Percentiles rank a stretch among this genome's conserved stretches.
Conservation (phyloP, 805 yeast species). For the Candida krabiensis region DNA sequence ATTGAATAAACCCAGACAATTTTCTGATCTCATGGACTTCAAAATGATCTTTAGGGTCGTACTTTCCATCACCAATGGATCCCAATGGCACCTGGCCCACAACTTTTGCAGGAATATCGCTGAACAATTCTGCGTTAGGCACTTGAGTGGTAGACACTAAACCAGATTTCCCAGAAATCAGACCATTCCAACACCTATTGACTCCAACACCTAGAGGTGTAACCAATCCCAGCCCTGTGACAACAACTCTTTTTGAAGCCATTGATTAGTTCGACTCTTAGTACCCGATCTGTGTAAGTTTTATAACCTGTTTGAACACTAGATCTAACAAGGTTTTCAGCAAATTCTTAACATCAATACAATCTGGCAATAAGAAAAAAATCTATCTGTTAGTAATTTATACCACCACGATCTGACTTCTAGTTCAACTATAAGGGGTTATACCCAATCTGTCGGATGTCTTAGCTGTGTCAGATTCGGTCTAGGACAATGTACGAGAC, state of each 20-base stretch:
- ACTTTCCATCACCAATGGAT: slow-evolving; percentile 40
- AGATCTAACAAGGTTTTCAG: too few species aligned
- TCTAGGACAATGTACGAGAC: too few species aligned
- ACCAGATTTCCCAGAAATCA: slow-evolving; percentile 57
- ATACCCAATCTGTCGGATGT: too few species aligned
- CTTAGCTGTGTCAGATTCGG: too few species aligned
- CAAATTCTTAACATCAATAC: too few species aligned
- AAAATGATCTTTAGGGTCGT: slow-evolving; percentile 54
- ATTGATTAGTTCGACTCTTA: slow-evolving; percentile 4
- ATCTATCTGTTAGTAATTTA: too few species aligned
- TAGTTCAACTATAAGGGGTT: too few species aligned
- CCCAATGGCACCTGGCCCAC: slow-evolving; percentile 69
- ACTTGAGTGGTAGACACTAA: slow-evolving; percentile 50
- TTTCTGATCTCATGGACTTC: slow-evolving; percentile 53
- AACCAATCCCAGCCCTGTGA: slow-evolving; percentile 87
- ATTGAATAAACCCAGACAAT: slow-evolving; percentile 71
- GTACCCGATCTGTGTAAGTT: too few species aligned
- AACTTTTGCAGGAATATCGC: slow-evolving; percentile 64
- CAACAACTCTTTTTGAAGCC: slow-evolving; percentile 63
- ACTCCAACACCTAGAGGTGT: slow-evolving; percentile 84
- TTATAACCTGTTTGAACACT: too few species aligned
- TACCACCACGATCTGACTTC: too few species aligned
- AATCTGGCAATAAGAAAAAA: too few species aligned
- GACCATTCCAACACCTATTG: slow-evolving; percentile 49
- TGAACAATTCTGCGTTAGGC: slow-evolving; percentile 47